Conservation (phyloP, 1,139 yeast genomes). For the Suhomyces terraborum region DNA sequence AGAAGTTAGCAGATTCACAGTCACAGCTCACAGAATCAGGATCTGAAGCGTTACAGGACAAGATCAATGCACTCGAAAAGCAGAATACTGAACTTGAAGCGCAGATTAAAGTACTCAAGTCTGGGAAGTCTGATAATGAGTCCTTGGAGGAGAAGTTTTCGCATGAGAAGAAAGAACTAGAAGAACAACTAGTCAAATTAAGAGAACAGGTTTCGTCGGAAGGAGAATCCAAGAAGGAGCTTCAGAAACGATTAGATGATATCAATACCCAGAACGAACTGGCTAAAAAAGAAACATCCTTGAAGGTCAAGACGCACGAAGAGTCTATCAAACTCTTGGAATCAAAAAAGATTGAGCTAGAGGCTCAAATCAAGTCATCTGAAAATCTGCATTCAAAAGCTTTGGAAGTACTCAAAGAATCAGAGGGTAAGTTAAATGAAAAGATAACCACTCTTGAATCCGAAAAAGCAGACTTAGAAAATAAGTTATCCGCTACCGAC, state of each 20-base stretch:
- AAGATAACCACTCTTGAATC: conserved; percentile 1
- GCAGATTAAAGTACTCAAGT: conserved; percentile 11
- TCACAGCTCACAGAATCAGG: neutral
- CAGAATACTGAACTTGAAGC: neutral
- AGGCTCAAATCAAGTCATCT: conserved; percentile 3
- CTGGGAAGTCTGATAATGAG: conserved; percentile 8
- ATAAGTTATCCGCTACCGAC: neutral
- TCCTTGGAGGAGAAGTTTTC: conserved; percentile 1
- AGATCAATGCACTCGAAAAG: neutral
- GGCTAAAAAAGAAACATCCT: neutral
- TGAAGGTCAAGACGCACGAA: conserved; percentile 3
- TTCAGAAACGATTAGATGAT: neutral
- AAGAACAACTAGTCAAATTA: conserved; percentile 1
- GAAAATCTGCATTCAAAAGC: neutral
- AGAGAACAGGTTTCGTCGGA: neutral
- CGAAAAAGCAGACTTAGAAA: neutral
- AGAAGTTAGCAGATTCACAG: conserved; percentile 8
- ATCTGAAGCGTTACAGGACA: neutral
- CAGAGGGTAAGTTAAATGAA: conserved; percentile 1
- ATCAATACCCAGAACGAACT: neutral
- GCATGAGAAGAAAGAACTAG: conserved; percentile 2
- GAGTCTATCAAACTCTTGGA: conserved; percentile 1
- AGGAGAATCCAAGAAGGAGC: neutral
- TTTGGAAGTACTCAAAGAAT: neutral
- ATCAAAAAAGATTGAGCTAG: conserved; percentile 6